Percentiles rank a stretch among this genome's conserved stretches.
These are phyloP conservation scores for Mallotus repandus DNA, from an alignment of 441 rosid species.

Conservation along the genomic window DNA sequence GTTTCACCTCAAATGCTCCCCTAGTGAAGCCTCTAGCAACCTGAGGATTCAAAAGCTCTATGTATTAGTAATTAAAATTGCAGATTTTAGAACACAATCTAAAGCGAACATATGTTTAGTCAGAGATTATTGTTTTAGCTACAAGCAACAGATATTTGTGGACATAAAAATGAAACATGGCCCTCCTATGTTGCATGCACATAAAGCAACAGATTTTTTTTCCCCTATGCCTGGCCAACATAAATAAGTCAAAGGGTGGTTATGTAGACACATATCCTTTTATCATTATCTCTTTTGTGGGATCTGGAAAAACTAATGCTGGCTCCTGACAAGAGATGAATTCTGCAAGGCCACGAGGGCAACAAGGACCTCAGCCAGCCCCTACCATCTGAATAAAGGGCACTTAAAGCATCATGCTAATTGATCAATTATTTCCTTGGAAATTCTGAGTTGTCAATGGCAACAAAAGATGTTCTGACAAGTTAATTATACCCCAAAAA, in stretches of 20 bases:
- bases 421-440: neutral
- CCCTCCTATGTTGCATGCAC: neutral
- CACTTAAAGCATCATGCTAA: neutral
- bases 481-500: neutral
- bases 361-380: neutral
- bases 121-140: neutral
- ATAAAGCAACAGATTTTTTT: neutral
- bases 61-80: conserved; percentile 15
- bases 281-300: neutral
- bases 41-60: conserved; percentile 34
- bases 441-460: neutral
- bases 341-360: neutral
- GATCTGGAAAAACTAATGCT: neutral
- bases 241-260: neutral
- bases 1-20: conserved; percentile 84
- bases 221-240: neutral
- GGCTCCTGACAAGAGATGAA: neutral
- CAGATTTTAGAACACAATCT: neutral
- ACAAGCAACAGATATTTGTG: neutral
- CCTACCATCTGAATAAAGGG: neutral
- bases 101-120: neutral
- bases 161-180: neutral
- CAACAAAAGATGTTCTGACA: neutral
- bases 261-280: neutral
- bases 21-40: conserved; percentile 83